Evolutionary conservation across 2,329 filamentous ascomycete genomes (phyloP), one percentile per base, ranked within the genome.

Genomic region (Elsinoe ampelina): DNA sequence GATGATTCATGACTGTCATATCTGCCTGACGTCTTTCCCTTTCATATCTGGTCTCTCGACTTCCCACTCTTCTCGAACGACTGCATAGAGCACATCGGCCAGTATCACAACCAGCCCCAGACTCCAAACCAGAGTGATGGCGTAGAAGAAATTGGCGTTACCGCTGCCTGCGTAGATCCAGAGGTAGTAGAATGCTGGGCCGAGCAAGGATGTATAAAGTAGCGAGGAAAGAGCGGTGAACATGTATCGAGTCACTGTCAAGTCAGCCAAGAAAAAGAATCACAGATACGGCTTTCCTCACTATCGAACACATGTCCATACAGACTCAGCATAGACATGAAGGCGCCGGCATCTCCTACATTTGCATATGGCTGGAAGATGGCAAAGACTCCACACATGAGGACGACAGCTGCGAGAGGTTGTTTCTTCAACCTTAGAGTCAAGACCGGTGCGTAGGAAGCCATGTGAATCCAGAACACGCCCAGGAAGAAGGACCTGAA

Each of bases 61-160:
- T 70, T 98, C 93, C 85, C 90, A 90, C 71, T 98, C 93, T 65
- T 98, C 93, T 58, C 93, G 77, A 60, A 98, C 75, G 5, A 91
- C 83, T 0, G 93, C 90, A 72, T 95, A 97, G 1, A 95, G 77
- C 55, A 89, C 78, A 68, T 98, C 93, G 10, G 88, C 89, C 5
- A 97, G 81, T 30, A 98, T 75, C 60, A 98, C 78, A 36, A 90
- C 91, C 63, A 95, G 79, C 0, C 89, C 93, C 20, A 98, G 71
- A 67, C 89, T 95, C 93, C 93, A 98, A 0, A 98, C 93, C n/a
- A 98, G 75, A 0, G 93, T 98, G 65, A 98, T 97, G 62, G 93
- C 93, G 68, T 98, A 98, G 74, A 98, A 98, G 75, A 98, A 98
- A 70, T 98, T 98, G 58, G 93, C 93, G 66, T 98, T 98, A 26